Percentiles rank a stretch among this genome's conserved stretches.
phyloP scores from a whole-genome alignment of 768 basidiomycete species.

The Termitomyces heimii region DNA sequence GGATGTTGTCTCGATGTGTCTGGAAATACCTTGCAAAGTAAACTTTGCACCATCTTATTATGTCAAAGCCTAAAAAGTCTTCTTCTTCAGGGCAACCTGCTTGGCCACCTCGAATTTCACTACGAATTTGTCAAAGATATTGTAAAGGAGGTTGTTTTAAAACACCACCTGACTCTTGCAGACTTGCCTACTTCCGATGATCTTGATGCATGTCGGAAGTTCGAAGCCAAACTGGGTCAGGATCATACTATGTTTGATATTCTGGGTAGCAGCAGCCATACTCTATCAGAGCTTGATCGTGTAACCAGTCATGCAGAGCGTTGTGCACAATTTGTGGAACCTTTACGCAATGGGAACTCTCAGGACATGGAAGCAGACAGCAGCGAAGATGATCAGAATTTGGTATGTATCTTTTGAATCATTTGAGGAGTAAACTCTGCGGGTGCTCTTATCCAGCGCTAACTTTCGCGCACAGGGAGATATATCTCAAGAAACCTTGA shows the following conservation, averaged over 20 bases:
- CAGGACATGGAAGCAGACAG: neutral
- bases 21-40: conserved; percentile 60
- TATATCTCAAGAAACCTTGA: conserved; percentile 68
- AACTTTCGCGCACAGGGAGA: conserved; percentile 39
- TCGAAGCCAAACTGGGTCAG: conserved; percentile 47
- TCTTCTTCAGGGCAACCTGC: conserved; percentile 51
- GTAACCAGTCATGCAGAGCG: neutral
- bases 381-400: neutral
- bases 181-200: conserved; percentile 53
- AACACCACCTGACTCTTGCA: conserved; percentile 46
- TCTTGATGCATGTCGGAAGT: conserved; percentile 34
- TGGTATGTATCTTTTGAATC: conserved; percentile 10
- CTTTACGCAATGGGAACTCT: neutral
- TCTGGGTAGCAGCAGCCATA: neutral
- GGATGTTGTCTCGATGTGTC: conserved; percentile 54
- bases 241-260: conserved; percentile 36
- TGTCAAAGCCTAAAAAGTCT: neutral
- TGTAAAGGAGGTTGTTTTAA: conserved; percentile 41
- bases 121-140: conserved; percentile 35
- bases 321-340: neutral
- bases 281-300: neutral
- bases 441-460: neutral
- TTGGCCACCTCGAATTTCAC: conserved; percentile 49
- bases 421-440: neutral
- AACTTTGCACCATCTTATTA: conserved; percentile 1